These are phyloP conservation scores for Amylostereum areolatum DNA, from an alignment of 1,284 basidiomycete genomes.

Conservation along the genomic window DNA sequence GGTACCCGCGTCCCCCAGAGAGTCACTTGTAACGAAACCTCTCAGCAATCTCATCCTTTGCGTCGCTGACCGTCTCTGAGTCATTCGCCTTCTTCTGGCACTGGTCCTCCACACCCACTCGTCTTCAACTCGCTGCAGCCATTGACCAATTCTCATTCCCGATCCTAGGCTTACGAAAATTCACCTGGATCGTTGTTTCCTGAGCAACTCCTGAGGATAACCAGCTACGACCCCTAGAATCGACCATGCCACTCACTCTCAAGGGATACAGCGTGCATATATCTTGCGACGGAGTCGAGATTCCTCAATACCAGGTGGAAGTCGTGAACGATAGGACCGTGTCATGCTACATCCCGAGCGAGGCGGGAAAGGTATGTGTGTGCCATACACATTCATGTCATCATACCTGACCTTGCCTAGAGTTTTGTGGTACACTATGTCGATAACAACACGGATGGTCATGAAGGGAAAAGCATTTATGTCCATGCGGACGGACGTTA, in stretches of 20 bases:
- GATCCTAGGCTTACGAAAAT: no score
- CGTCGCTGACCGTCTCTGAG: no score
- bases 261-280: constrained; percentile 6
- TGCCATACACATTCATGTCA: not conserved
- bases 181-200: no score
- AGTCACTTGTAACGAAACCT: no score
- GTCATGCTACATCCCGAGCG: constrained; percentile 10
- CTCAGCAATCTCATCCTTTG: no score
- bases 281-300: constrained; percentile 3
- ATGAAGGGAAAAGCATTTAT: not conserved
- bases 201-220: not conserved
- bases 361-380: constrained; percentile 9
- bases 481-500: not conserved
- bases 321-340: constrained; percentile 5
- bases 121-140: no score
- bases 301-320: constrained; percentile 7
- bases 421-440: not conserved
- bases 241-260: constrained; percentile 1
- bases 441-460: not conserved
- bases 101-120: no score
- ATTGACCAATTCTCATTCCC: no score
- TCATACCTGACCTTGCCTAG: not conserved
- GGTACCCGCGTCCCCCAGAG: no score
- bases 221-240: not conserved
- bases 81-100: no score